Conservation (phyloP, 139 green algal genomes). For the Chlorella sp. region DNA sequence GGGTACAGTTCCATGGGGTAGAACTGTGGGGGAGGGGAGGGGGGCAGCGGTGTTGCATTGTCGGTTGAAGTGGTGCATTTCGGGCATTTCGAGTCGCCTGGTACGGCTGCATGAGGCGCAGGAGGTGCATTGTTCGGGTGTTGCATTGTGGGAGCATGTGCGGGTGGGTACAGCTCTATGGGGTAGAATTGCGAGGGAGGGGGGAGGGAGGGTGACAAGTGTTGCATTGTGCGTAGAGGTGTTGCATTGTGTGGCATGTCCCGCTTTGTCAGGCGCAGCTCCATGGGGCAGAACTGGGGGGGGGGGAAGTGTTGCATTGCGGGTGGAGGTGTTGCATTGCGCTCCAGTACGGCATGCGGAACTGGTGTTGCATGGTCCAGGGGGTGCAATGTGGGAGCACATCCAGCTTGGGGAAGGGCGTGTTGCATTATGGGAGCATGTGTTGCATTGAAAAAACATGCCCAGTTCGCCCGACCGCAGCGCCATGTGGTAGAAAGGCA, state of each 20-base stretch:
- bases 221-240: too few species aligned
- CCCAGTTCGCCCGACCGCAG: too few species aligned
- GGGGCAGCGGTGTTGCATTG: neutral
- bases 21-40: conserved; percentile 48
- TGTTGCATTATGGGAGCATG: too few species aligned
- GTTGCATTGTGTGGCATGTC: too few species aligned
- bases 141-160: neutral
- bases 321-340: neutral
- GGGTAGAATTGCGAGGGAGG: conserved; percentile 57
- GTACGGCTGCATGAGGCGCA: too few species aligned
- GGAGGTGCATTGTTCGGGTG: neutral
- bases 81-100: too few species aligned
- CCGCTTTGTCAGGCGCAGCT: neutral
- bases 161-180: conserved; percentile 58
- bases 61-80: neutral
- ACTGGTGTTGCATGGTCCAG: neutral
- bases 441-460: too few species aligned
- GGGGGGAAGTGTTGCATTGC: neutral
- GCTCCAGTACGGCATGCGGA: too few species aligned
- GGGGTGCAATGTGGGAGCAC: neutral
- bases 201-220: neutral
- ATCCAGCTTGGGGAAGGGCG: neutral
- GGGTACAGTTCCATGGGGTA: conserved; percentile 66
- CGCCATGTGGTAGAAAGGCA: conserved; percentile 43
- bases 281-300: conserved; percentile 39